phyloP scores from a whole-genome alignment of 139 green algal species.

The Bryopsis sp. region DNA sequence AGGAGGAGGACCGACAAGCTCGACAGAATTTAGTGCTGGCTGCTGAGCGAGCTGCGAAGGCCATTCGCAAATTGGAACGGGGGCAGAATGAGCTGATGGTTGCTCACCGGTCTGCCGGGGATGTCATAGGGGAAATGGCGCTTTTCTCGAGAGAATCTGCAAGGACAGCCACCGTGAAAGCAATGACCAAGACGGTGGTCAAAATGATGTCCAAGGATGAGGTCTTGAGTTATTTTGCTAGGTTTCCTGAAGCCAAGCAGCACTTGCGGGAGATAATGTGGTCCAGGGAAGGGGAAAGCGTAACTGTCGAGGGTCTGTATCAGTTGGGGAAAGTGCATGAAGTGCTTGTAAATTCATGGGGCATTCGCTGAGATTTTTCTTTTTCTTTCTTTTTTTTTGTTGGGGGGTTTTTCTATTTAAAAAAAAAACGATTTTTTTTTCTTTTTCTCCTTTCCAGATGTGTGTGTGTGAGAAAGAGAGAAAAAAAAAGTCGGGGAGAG shows the following conservation, averaged over 20 bases:
- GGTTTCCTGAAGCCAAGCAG: slow-evolving; percentile 30
- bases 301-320: slow-evolving; percentile 41
- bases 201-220: slow-evolving; percentile 36
- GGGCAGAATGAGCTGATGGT: slow-evolving; percentile 27
- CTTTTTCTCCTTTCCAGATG: too few relatives aligned
- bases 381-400: too few relatives aligned
- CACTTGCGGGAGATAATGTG: slow-evolving; percentile 37
- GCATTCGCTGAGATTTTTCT: slow-evolving; percentile 2
- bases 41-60: slow-evolving; percentile 27
- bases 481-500: too few relatives aligned
- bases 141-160: slow-evolving; percentile 31
- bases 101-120: slow-evolving; percentile 28
- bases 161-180: slow-evolving; percentile 32
- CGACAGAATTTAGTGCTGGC: slow-evolving; percentile 26
- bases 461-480: too few relatives aligned
- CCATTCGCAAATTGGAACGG: slow-evolving; percentile 23
- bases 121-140: slow-evolving; percentile 41
- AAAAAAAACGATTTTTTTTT: too few relatives aligned
- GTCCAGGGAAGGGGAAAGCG: slow-evolving; percentile 43
- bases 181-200: slow-evolving; percentile 22
- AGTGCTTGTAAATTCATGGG: background rate
- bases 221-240: slow-evolving; percentile 32
- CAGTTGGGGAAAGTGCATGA: slow-evolving; percentile 38
- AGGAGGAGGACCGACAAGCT: slow-evolving; percentile 30
- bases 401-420: too few relatives aligned